Evolutionary conservation across 2,329 filamentous ascomycete species (phyloP).

Genomic region (Chalaropsis ovoidea): DNA sequence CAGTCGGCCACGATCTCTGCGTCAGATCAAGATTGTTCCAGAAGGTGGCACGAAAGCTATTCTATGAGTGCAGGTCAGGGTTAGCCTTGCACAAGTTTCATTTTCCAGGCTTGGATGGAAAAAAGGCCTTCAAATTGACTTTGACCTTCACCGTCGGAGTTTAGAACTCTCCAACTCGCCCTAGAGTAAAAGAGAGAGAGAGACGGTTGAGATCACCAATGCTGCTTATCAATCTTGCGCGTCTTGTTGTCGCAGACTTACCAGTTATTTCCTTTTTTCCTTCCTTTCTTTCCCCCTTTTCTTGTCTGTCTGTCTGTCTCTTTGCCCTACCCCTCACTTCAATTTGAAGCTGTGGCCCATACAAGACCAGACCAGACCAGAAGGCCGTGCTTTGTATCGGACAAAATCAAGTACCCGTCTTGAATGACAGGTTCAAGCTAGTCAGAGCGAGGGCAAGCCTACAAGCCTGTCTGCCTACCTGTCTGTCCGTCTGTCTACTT

Average conservation of each 20-base stretch:
- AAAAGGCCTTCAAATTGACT: background rate
- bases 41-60: constrained; percentile 8
- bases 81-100: constrained; percentile 2
- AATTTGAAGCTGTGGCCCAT: background rate
- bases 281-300: no score
- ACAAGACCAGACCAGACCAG: background rate
- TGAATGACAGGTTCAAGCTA: background rate
- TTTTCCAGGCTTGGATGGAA: background rate
- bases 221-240: no score
- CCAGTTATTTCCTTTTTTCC: no score
- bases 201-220: no score
- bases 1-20: background rate
- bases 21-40: constrained; percentile 12
- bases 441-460: background rate
- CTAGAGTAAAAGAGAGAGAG: no score
- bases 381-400: constrained; percentile 1
- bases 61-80: background rate
- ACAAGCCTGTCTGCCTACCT: background rate
- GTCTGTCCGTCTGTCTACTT: background rate
- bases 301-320: no score
- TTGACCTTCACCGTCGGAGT: no score
- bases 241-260: no score
- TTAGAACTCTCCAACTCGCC: no score
- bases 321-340: no score
- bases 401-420: constrained; percentile 5